phyloP scores from a whole-genome alignment of 441 rosid genomes.

The Capsella rubella region DNA sequence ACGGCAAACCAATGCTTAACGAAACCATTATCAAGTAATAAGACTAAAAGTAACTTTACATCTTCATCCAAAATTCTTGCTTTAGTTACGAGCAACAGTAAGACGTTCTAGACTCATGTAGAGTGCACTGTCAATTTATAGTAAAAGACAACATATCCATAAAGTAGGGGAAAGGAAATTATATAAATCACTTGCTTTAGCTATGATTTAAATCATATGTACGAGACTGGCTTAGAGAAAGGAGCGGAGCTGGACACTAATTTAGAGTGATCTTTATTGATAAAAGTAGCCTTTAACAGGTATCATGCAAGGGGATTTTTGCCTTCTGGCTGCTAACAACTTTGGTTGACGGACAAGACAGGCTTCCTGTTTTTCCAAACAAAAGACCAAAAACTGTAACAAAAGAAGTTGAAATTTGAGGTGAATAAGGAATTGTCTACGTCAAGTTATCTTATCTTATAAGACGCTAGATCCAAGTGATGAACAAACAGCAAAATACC shows the following conservation, averaged over 20 bases:
- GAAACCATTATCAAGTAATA: constrained; percentile 28
- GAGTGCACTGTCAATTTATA: constrained; percentile 45
- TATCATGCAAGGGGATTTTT: neutral
- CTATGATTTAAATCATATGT: constrained; percentile 6
- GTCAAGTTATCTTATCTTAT: neutral
- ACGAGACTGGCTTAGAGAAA: constrained; percentile 22
- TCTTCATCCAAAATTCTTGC: constrained; percentile 31
- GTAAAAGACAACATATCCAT: constrained; percentile 13
- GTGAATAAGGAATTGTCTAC: neutral
- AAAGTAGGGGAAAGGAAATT: constrained; percentile 36
- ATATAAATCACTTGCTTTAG: constrained; percentile 12
- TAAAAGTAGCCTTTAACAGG: constrained; percentile 35
- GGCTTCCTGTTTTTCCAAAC: constrained; percentile 18
- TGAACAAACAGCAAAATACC: neutral
- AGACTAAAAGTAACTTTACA: constrained; percentile 30
- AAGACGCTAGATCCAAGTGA: constrained; percentile 13
- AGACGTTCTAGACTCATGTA: constrained; percentile 30
- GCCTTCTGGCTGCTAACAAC: constrained; percentile 18
- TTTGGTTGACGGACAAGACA: neutral
- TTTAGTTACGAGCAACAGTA: constrained; percentile 39
- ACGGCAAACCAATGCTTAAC: constrained; percentile 16
- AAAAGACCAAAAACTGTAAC: neutral
- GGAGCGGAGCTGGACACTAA: constrained; percentile 39
- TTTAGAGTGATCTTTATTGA: constrained; percentile 23
- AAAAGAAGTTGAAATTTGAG: neutral